Percentiles rank a stretch among this genome's conserved stretches.
Conservation (phyloP, 1,284 basidiomycete genomes). For the Apiotrichum gamsii region DNA sequence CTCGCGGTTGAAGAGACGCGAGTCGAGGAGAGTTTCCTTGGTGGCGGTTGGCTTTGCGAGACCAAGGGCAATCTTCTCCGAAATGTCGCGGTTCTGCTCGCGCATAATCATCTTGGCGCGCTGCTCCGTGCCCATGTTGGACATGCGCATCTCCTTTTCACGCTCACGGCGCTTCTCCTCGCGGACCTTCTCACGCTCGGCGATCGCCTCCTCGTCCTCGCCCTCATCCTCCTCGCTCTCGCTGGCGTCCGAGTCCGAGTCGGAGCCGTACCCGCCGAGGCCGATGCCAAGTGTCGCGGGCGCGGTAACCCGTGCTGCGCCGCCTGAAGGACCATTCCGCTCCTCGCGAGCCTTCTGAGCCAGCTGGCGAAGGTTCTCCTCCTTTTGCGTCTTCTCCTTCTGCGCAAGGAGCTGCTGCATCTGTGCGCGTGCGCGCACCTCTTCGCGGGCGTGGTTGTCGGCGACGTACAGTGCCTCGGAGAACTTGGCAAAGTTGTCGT, state of each 20-base stretch:
- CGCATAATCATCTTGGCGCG: constrained; percentile 86
- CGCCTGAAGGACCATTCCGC: constrained; percentile 59
- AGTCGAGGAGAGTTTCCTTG: constrained; percentile 95
- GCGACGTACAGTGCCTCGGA: constrained; percentile 93
- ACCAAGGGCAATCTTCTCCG: constrained; percentile 96
- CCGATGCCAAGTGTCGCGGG: constrained; percentile 55
- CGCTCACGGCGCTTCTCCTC: constrained; percentile 86
- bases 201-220: constrained; percentile 80
- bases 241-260: constrained; percentile 2
- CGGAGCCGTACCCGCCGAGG: constrained; percentile 62
- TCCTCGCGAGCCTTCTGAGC: constrained; percentile 95
- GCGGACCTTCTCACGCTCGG: constrained; percentile 82
- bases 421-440: constrained; percentile 88
- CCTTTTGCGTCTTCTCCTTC: constrained; percentile 95
- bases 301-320: constrained; percentile 46
- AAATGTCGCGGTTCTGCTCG: constrained; percentile 97
- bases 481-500: constrained; percentile 99
- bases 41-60: constrained; percentile 91
- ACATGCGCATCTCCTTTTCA: constrained; percentile 97
- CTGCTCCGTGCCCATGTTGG: constrained; percentile 96
- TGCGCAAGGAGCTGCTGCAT: constrained; percentile 98
- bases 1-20: constrained; percentile 95
- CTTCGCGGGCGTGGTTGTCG: constrained; percentile 96
- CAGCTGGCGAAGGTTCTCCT: constrained; percentile 87
- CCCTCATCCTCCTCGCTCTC: constrained; percentile 56